Base-by-base conservation (phyloP, 768 basidiomycete genomes). In the Paxillus involutus region DNA sequence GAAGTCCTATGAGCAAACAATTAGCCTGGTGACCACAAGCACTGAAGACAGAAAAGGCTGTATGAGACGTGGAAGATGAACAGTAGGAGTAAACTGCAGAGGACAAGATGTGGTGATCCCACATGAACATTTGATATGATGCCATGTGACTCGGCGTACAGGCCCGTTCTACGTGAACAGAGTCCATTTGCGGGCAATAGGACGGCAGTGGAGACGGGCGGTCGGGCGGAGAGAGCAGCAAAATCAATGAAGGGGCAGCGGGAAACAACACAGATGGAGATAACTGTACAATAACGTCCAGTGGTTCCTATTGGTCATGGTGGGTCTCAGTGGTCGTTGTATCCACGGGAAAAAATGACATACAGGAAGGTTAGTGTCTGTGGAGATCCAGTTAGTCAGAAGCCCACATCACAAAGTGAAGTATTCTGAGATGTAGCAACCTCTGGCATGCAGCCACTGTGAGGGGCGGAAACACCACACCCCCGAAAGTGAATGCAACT, bases 291-390 rank as follows among this genome's bases (percentile, higher is more conserved):
- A 85, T 48, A 95, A 68, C 1, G 86, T 73, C 93, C 92, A 96
- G 66, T 95, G 92, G 65, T 95, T 94, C 10, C 88, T 92, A 21
- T 56, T 0, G 41, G 36, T 26, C 19, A 44, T 17, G 44, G 56
- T 35, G 26, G 26, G 11, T 32, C 58, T 21, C 36, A 21, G 21
- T 17, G 44, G 24, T 12, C 41, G 54, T 37, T 26, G 7, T 1
- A 40, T 33, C 4, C 54, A 51, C 26, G 6, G 36, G 30, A 29
- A 9, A 53, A 21, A 16, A 39, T 47, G 17, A 78, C 89, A 77
- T 65, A 91, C 83, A 91, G 93, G 64, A 94, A 95, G 4, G 93
- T 95, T 58, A 92, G 69, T 6, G 90, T 91, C 89, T 91, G 52
- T 45, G 35, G 21, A 37, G 29, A 44, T 29, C 13, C 60, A 47